Evolutionary conservation across 208 protist species (phyloP).

Genomic region (Tetramitus jugosus): DNA sequence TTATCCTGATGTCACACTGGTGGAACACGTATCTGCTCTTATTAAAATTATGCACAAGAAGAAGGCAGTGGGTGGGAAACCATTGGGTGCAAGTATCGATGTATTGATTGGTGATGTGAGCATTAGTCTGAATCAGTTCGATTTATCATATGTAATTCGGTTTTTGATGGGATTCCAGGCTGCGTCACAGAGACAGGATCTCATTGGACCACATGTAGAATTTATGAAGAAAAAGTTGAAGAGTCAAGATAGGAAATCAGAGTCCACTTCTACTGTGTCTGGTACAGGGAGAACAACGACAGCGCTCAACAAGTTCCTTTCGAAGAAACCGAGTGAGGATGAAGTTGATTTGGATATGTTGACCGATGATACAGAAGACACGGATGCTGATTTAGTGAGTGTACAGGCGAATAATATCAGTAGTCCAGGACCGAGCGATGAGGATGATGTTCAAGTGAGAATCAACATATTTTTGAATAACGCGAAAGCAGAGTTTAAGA

Average conservation of each 20-base stretch:
- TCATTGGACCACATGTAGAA: neutral
- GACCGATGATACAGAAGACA: neutral
- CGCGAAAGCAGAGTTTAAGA: neutral
- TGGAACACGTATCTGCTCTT: neutral
- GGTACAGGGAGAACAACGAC: neutral
- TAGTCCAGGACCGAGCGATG: too few species aligned
- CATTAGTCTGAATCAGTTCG: neutral
- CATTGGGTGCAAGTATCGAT: neutral
- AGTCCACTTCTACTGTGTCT: neutral
- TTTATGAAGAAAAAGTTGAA: neutral
- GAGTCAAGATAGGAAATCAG: neutral
- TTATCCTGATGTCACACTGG: neutral
- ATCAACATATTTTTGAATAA: neutral
- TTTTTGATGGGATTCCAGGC: neutral
- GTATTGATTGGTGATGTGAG: neutral
- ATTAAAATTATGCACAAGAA: slow-evolving; percentile 16
- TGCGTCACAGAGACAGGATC: slow-evolving; percentile 10
- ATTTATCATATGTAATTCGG: neutral
- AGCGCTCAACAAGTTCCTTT: neutral
- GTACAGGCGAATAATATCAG: neutral
- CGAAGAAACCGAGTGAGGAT: neutral
- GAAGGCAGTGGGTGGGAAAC: neutral
- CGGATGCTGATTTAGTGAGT: neutral
- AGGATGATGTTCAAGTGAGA: neutral
- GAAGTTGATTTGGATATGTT: too few species aligned